Evolutionary conservation across 2,329 filamentous ascomycete species (phyloP), one percentile per base, ranked within the genome.

Genomic region (Sporothrix euskadiensis): DNA sequence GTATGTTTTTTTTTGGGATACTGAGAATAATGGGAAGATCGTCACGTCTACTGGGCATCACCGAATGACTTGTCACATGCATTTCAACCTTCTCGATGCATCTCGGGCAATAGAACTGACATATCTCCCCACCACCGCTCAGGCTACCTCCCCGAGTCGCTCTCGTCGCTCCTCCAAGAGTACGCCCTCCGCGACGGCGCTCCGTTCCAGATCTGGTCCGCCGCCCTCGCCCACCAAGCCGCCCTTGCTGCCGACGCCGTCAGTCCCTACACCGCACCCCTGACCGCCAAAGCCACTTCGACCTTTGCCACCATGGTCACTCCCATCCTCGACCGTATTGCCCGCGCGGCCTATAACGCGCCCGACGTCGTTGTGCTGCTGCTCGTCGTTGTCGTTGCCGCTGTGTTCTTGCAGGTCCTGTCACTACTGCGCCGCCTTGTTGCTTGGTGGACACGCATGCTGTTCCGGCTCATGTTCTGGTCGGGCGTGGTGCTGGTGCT

Each of bases 371-470:
- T 84, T 16, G 79, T 84, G 8, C 78, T 84, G 14, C 80, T 86
- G 72, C 81, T 86, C 65, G 83, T 87, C 10, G 81, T 91, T 70
- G 83, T 85, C 16, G 78, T 90, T 9, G 83, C 92, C 4, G 82
- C 91, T 61, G 77, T 90, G 41, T 82, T 90, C 72, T 81, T 95
- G 70, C 84, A 94, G 79, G 80, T 94, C 73, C 84, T 96, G 57
- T 83, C 91, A 76, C 91, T 92, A 83, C 83, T 94, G 22, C 89
- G 90, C 75, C 88, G 93, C 74, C 83, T 93, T 26, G 85, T 97
- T 73, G 83, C 94, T 79, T 97, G 90, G 84, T 94, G 93, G 89
- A 88, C 94, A 71, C 84, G 87, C n/a, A 79, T 97, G 72, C 85
- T 86, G 12, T 80, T 93, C 75, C 83, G 87, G 32, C 77, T 94